phyloP scores from a whole-genome alignment of 106 monocot species.

The Dactylorhiza incarnata region DNA sequence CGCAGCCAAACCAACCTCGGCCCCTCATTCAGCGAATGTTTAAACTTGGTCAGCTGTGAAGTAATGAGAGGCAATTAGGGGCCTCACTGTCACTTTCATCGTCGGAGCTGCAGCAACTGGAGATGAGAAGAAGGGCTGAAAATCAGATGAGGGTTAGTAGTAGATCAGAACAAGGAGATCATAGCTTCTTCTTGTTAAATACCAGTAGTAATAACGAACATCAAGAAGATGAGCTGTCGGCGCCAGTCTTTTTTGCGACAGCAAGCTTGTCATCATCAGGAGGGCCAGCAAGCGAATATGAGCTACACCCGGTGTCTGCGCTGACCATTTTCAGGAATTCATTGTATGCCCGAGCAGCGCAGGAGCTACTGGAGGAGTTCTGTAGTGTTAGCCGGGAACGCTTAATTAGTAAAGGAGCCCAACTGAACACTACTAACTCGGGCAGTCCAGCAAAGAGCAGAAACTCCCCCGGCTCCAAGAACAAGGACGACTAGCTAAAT shows the following conservation, averaged over 20 bases:
- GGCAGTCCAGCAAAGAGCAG: too few species aligned
- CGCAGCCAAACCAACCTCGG: constrained; percentile 3
- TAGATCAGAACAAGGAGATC: constrained; percentile 49
- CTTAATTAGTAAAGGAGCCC: constrained; percentile 13
- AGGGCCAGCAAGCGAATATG: constrained; percentile 35
- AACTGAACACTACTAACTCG: too few species aligned
- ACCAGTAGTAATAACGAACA: too few species aligned
- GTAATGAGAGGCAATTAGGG: constrained; percentile 57
- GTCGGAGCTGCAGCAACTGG: constrained; percentile 61
- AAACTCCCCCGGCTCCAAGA: too few species aligned
- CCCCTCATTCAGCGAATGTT: constrained; percentile 4
- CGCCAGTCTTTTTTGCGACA: constrained; percentile 12
- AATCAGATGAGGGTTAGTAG: too few species aligned
- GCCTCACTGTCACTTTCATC: constrained; percentile 72
- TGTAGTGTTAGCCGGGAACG: constrained; percentile 78
- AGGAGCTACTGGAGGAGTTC: constrained; percentile 92
- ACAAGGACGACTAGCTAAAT: too few species aligned
- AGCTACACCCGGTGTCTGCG: constrained; percentile 29
- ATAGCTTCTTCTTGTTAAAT: constrained; percentile 38
- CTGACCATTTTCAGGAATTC: constrained; percentile 54
- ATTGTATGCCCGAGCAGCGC: constrained; percentile 74
- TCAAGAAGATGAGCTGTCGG: constrained; percentile 15
- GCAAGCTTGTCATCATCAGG: constrained; percentile 15
- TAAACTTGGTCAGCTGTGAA: constrained; percentile 9
- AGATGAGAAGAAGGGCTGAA: constrained; percentile 67